phyloP scores from a whole-genome alignment of 345 rosid species.

The Aquilaria malaccensis region DNA sequence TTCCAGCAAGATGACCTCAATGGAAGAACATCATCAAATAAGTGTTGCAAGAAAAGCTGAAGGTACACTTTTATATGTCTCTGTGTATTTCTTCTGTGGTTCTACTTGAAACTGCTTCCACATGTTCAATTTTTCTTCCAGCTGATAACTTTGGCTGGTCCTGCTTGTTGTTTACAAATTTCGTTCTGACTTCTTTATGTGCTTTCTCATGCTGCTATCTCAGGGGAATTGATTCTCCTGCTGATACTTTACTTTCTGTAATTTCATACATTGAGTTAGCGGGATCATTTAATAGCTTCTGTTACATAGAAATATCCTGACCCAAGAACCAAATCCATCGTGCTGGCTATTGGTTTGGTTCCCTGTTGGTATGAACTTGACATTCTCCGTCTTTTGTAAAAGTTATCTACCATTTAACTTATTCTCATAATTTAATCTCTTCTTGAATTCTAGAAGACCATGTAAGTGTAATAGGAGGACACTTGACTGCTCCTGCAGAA shows the following conservation, averaged over 20 bases:
- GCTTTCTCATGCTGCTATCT: too few species aligned
- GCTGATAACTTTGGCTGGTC: slow-evolving; percentile 1
- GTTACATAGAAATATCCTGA: background rate
- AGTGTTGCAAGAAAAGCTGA: slow-evolving; percentile 34
- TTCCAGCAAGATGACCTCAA: slow-evolving; percentile 28
- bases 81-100: background rate
- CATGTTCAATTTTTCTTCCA: background rate
- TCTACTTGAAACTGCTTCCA: slow-evolving; percentile 1
- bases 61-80: slow-evolving; percentile 32
- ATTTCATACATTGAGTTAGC: background rate
- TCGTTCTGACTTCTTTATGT: too few species aligned
- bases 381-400: too few species aligned
- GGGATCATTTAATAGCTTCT: too few species aligned
- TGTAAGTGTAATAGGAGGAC: slow-evolving; percentile 62
- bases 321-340: background rate
- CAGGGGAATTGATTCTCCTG: background rate
- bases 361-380: too few species aligned
- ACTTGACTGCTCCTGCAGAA: slow-evolving; percentile 44
- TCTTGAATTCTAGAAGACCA: slow-evolving; percentile 52
- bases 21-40: slow-evolving; percentile 17
- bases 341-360: too few species aligned
- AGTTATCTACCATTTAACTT: background rate
- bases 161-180: background rate
- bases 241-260: background rate
- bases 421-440: slow-evolving; percentile 4